These are phyloP conservation scores for Ophiosphaerella narmari DNA, from an alignment of 2,329 filamentous ascomycete species.

Conservation along the genomic window DNA sequence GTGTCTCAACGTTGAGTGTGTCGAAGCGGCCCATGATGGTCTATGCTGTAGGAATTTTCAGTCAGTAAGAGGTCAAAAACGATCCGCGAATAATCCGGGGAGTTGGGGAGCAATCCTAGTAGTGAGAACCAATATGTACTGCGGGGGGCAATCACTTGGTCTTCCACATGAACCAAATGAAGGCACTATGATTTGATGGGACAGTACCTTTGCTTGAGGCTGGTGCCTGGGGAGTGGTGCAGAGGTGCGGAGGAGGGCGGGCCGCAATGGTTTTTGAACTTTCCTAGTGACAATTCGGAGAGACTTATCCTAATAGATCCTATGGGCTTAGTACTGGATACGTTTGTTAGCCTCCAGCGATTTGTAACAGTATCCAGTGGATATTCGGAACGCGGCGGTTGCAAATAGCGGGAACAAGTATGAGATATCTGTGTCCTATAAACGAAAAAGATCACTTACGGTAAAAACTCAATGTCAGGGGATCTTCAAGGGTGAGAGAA, in stretches of 20 bases:
- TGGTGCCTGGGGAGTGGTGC: too few species aligned
- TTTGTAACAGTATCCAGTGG: not conserved
- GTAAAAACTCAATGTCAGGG: not conserved
- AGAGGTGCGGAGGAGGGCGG: too few species aligned
- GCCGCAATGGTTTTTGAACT: too few species aligned
- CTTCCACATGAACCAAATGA: too few species aligned
- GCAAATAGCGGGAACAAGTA: not conserved
- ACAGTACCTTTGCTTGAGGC: too few species aligned
- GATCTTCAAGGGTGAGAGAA: too few species aligned
- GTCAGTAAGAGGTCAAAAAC: not conserved
- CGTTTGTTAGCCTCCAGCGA: not conserved
- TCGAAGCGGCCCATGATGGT: constrained; percentile 37
- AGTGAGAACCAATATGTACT: not conserved
- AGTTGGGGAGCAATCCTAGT: not conserved
- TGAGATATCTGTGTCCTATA: not conserved
- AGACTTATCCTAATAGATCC: too few species aligned
- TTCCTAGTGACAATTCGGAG: too few species aligned
- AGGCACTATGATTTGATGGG: too few species aligned
- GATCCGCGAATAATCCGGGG: too few species aligned
- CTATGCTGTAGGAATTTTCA: not conserved
- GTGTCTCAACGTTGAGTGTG: constrained; percentile 38
- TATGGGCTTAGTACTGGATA: not conserved
- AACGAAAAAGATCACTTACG: not conserved
- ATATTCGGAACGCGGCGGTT: not conserved
- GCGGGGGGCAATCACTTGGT: too few species aligned